phyloP scores from a whole-genome alignment of 2,329 filamentous ascomycete species.

The Xylaria sp. region DNA sequence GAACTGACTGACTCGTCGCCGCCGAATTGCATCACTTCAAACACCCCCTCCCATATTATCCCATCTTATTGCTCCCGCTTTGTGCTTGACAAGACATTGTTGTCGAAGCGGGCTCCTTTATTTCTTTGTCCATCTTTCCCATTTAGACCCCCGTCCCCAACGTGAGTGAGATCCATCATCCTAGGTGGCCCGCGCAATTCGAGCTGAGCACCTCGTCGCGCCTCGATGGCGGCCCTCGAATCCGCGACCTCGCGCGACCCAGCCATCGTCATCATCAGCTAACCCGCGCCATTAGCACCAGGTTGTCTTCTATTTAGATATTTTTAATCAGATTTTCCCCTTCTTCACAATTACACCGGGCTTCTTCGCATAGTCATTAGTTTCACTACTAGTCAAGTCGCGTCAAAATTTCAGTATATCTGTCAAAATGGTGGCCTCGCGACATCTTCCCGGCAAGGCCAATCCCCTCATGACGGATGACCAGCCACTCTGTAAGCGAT shows the following conservation, averaged over 20 bases:
- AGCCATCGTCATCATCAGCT: slow-evolving; percentile 44
- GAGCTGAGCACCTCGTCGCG: slow-evolving; percentile 41
- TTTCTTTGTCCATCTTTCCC: slow-evolving; percentile 38
- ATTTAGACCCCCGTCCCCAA: slow-evolving; percentile 39
- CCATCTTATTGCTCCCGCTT: slow-evolving; percentile 28
- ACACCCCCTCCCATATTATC: slow-evolving; percentile 29
- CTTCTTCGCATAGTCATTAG: slow-evolving; percentile 29
- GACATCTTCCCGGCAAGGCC: slow-evolving; percentile 68
- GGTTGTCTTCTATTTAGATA: slow-evolving; percentile 36
- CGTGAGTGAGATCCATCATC: slow-evolving; percentile 48
- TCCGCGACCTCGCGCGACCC: slow-evolving; percentile 44
- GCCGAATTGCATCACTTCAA: slow-evolving; percentile 27
- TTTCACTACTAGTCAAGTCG: slow-evolving; percentile 38
- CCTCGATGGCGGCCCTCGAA: slow-evolving; percentile 45
- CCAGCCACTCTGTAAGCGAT: slow-evolving; percentile 69
- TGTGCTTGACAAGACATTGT: slow-evolving; percentile 28
- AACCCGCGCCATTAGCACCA: slow-evolving; percentile 43
- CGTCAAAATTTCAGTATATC: slow-evolving; percentile 32
- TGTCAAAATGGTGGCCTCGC: slow-evolving; percentile 53
- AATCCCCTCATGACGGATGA: slow-evolving; percentile 75
- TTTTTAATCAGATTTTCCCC: slow-evolving; percentile 40
- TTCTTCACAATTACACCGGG: slow-evolving; percentile 5
- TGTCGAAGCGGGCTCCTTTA: slow-evolving; percentile 28
- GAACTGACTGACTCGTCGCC: slow-evolving; percentile 24
- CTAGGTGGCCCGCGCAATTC: slow-evolving; percentile 44